phyloP scores from a whole-genome alignment of 108 stramenopile species.

The Fragilariopsis cylindrus region DNA sequence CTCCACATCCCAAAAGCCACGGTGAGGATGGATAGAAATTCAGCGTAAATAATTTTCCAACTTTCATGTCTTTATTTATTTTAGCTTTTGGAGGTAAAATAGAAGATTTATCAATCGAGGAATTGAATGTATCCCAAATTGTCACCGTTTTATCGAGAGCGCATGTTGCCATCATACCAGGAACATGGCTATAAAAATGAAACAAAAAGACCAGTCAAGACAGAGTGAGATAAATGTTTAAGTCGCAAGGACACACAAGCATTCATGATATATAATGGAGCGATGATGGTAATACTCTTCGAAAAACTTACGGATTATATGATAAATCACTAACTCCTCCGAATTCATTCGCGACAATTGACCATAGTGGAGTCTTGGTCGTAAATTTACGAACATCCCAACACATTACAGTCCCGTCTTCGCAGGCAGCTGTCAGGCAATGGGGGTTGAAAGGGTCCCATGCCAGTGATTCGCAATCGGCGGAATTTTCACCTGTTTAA shows the following conservation, averaged over 20 bases:
- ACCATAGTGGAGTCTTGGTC: constrained; percentile 74
- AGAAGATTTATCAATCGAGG: constrained; percentile 12
- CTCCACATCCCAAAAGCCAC: constrained; percentile 89
- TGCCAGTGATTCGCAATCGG: constrained; percentile 82
- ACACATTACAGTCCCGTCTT: constrained; percentile 87
- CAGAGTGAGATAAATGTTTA: constrained; percentile 6
- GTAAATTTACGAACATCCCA: constrained; percentile 95
- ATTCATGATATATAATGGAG: neutral
- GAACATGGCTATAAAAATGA: constrained; percentile 51
- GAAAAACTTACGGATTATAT: constrained; percentile 69
- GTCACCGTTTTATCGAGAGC: constrained; percentile 90
- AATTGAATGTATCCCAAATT: constrained; percentile 88
- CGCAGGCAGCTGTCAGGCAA: constrained; percentile 81
- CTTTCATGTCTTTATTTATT: constrained; percentile 84
- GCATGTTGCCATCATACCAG: constrained; percentile 90
- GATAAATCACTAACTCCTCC: constrained; percentile 87
- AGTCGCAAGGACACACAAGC: neutral
- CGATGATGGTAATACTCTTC: neutral
- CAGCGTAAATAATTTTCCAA: constrained; percentile 87
- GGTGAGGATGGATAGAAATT: constrained; percentile 85
- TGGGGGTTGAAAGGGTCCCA: constrained; percentile 91
- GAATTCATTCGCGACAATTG: constrained; percentile 83
- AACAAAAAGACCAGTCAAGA: neutral
- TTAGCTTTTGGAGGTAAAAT: constrained; percentile 53
- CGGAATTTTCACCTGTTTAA: constrained; percentile 69